These are phyloP conservation scores for Discostella pseudostelligera DNA, from an alignment of 108 stramenopile species.

Conservation along the genomic window DNA sequence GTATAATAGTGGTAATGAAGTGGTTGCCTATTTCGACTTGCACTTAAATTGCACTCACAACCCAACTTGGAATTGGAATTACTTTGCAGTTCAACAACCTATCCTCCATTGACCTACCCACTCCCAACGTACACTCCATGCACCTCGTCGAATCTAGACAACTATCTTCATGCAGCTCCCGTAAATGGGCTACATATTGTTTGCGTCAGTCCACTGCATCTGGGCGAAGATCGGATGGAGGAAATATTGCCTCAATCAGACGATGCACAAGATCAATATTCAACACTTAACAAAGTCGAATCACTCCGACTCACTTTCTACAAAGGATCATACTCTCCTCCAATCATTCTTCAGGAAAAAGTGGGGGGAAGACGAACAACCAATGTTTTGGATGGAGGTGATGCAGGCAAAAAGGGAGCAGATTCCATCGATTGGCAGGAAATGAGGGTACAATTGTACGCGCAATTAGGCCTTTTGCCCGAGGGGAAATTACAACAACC, in stretches of 20 bases:
- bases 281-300: constrained; percentile 11
- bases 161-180: constrained; percentile 51
- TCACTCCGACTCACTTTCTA: constrained; percentile 39
- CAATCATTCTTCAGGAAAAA: constrained; percentile 17
- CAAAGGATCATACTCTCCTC: constrained; percentile 17
- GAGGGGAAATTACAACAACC: constrained; percentile 47
- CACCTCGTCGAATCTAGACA: constrained; percentile 38
- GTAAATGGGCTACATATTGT: constrained; percentile 53
- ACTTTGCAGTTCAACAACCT: constrained; percentile 3
- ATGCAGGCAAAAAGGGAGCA: neutral
- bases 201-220: constrained; percentile 39
- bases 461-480: constrained; percentile 36
- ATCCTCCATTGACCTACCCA: constrained; percentile 3
- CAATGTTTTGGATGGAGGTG: neutral
- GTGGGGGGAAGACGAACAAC: neutral
- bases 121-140: constrained; percentile 39
- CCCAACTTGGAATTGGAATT: neutral
- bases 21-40: no score
- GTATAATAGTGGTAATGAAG: no score
- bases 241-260: constrained; percentile 6
- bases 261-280: constrained; percentile 6
- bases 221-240: constrained; percentile 21
- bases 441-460: constrained; percentile 7
- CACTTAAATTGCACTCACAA: neutral
- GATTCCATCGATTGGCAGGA: constrained; percentile 26